Evolutionary conservation across 2,329 filamentous ascomycete genomes (phyloP), one percentile per base, ranked within the genome.

Genomic region (Botrytis fabae): DNA sequence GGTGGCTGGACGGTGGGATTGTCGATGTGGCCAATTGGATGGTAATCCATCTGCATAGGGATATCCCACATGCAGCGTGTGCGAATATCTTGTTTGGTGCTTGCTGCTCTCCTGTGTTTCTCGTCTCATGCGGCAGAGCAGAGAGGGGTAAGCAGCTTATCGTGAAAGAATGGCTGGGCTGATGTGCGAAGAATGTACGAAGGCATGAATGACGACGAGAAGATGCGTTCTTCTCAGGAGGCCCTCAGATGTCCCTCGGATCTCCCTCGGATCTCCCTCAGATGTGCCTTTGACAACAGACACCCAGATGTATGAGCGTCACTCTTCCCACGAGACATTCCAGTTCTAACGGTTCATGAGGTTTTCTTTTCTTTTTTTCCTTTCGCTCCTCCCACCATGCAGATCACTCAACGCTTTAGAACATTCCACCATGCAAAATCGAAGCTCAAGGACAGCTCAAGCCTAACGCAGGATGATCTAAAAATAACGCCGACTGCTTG

Each of bases 71-170:
- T 54, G 48, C 25, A n/a, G 48, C n/a, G 48, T n/a, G 48, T 51
- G n/a, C 32, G 6, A 7, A 35, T 51, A 51, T 25, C 28, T 38
- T 51, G 44, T 9, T 38, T 66, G 38, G 38, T 35, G 32, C 44
- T 38, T 62, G 38, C 28, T 51, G 40, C 25, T 64, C n/a, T 57
- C 25, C 18, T 14, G 20, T 22, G 20, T 25, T 40, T 61, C 35
- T 61, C 35, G 7, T 61, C 35, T 61, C 22, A 54, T 28, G 28
- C 42, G 42, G 20, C 40, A 42, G 40, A 42, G 40, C 40, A 9
- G 35, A 65, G 64, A 66, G 64, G 64, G 64, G 64, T 54, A 54
- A 18, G 61, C 40, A 64, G 62, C 42, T 64, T 64, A 25, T n/a
- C 63, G 25, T 51, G 44, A 38, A 10, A 25, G 44, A 28, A 14